Percentiles rank a stretch among this genome's conserved stretches.
These are phyloP conservation scores for Lactarius deliciosus DNA, from an alignment of 768 basidiomycete genomes.

Conservation along the genomic window DNA sequence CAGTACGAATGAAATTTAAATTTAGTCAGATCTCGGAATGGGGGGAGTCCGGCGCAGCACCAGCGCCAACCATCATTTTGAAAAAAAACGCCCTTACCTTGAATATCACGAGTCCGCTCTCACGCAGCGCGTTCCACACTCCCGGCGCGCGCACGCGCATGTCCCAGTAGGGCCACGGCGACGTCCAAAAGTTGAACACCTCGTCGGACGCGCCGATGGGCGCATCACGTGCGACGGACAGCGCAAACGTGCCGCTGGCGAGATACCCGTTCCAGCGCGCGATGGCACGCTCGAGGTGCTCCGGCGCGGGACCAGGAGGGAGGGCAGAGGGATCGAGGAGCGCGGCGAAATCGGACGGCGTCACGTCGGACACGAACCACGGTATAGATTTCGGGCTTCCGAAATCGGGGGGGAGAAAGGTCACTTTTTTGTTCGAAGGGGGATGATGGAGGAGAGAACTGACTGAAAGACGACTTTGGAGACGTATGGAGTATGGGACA, in stretches of 20 bases:
- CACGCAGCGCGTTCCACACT: conserved; percentile 51
- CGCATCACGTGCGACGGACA: conserved; percentile 65
- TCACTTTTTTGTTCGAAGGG: neutral
- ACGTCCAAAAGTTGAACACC: conserved; percentile 65
- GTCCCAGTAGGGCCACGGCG: conserved; percentile 74
- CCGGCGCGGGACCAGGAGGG: conserved; percentile 34
- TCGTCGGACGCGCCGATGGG: conserved; percentile 51
- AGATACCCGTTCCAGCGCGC: conserved; percentile 73
- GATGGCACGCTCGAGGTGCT: conserved; percentile 58
- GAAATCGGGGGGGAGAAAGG: neutral
- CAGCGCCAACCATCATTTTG: neutral
- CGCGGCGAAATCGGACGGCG: conserved; percentile 75
- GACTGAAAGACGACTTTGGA: conserved; percentile 88
- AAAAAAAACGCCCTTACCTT: conserved; percentile 49
- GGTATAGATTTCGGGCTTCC: conserved; percentile 88
- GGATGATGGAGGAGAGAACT: conserved; percentile 32
- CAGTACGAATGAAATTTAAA: neutral
- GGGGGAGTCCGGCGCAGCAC: neutral
- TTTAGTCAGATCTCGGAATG: neutral
- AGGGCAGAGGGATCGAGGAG: conserved; percentile 32
- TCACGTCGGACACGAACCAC: conserved; percentile 97
- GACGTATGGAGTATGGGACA: conserved; percentile 85
- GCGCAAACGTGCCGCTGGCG: conserved; percentile 62
- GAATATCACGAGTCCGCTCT: conserved; percentile 74
- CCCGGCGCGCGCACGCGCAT: conserved; percentile 53